A percentile compares a stretch with the other conserved stretches of the same genome.
These are phyloP conservation scores for Solanum clarkiae DNA, from an alignment of 257 asterid genomes.

Conservation along the genomic window DNA sequence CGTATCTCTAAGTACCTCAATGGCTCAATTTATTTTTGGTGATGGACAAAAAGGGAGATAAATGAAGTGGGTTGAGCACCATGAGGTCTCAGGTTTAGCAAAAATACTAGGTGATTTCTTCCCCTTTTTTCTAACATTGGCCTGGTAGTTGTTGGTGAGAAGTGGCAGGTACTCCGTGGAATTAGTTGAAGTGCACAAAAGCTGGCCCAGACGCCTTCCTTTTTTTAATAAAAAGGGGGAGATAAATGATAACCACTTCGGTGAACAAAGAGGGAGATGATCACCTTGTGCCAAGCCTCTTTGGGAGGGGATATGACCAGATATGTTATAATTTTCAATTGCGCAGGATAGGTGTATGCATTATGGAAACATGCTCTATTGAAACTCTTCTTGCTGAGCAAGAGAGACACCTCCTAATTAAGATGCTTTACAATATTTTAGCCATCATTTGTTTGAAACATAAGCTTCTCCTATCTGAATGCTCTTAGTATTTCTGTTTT, in stretches of 20 bases:
- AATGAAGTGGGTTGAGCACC: neutral
- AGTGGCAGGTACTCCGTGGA: neutral
- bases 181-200: neutral
- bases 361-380: neutral
- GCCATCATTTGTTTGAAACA: neutral
- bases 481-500: neutral
- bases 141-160: neutral
- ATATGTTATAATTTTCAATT: neutral
- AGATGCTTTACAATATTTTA: neutral
- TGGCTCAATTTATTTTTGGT: neutral
- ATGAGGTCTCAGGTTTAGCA: neutral
- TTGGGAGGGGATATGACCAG: neutral
- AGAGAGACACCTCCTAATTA: neutral
- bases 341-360: neutral
- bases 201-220: neutral
- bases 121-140: neutral
- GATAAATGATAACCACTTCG: neutral
- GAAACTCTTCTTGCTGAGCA: neutral
- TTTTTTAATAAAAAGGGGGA: neutral
- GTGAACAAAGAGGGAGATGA: neutral
- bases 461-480: neutral
- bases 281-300: neutral
- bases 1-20: neutral
- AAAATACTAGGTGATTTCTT: neutral
- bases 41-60: neutral